Conservation (phyloP, 345 rosid genomes). For the Sonneratia caseolaris region DNA sequence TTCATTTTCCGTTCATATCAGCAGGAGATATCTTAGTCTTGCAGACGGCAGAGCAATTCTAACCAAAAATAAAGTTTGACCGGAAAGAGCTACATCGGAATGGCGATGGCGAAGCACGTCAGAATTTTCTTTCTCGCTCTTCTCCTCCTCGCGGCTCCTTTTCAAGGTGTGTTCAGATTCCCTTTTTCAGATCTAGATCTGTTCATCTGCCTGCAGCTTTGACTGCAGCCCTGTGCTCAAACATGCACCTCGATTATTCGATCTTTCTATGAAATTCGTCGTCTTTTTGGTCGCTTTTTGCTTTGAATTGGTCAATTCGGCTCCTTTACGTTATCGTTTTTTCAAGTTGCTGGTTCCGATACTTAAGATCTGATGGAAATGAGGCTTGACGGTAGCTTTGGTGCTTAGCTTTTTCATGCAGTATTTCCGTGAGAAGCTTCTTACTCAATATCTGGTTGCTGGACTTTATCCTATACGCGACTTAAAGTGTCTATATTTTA, state of each 20-base stretch:
- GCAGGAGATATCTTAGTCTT: background rate
- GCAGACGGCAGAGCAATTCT: background rate
- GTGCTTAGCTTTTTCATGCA: background rate
- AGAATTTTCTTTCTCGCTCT: conserved; percentile 7
- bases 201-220: background rate
- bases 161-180: conserved; percentile 2
- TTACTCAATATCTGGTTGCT: background rate
- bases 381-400: background rate
- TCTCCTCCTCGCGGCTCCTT: conserved; percentile 1
- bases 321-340: background rate
- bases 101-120: conserved; percentile 5
- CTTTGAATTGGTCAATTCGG: background rate
- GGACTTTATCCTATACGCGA: background rate
- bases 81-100: background rate
- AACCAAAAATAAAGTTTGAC: background rate
- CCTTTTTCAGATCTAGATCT: background rate
- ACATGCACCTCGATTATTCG: conserved; percentile 1
- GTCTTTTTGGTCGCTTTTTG: background rate
- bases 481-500: background rate
- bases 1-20: background rate
- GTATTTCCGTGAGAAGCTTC: background rate
- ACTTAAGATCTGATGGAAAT: background rate
- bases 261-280: background rate
- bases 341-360: background rate
- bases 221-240: background rate